phyloP scores from a whole-genome alignment of 2,329 filamentous ascomycete species.

The Ascochyta rabiei region DNA sequence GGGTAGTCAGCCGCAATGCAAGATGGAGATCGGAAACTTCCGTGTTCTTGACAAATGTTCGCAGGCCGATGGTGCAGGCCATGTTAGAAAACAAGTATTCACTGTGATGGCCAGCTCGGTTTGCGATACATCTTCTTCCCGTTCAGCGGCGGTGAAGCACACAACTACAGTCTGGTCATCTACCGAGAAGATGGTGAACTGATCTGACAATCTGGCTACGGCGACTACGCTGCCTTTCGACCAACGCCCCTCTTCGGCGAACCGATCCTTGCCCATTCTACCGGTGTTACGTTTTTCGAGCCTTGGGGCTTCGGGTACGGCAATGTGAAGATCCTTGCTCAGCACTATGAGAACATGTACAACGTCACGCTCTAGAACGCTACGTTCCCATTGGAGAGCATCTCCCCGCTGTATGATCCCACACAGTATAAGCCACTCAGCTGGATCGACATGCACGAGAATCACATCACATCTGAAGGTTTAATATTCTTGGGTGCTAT shows the following conservation, averaged over 20 bases:
- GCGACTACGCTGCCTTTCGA: slow-evolving; percentile 7
- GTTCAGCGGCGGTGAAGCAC: slow-evolving; percentile 2
- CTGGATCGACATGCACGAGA: slow-evolving; percentile 18
- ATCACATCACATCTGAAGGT: slow-evolving; percentile 11
- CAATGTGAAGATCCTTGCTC: background rate
- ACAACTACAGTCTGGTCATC: slow-evolving; percentile 16
- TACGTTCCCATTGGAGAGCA: background rate
- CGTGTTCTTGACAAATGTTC: background rate
- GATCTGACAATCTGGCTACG: slow-evolving; percentile 10
- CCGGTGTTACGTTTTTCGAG: background rate
- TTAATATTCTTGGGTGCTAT: slow-evolving; percentile 12
- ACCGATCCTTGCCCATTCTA: background rate
- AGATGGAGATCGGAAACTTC: background rate
- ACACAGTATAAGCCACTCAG: slow-evolving; percentile 11
- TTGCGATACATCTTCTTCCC: slow-evolving; percentile 12
- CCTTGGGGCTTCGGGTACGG: background rate
- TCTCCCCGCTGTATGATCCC: slow-evolving; percentile 13
- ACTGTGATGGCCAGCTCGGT: background rate
- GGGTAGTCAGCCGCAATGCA: background rate
- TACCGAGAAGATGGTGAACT: slow-evolving; percentile 1
- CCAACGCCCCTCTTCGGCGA: slow-evolving; percentile 2
- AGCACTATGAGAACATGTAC: background rate
- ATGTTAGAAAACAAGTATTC: background rate
- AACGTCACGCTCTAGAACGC: slow-evolving; percentile 9
- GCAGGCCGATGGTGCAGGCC: background rate